phyloP scores from a whole-genome alignment of 148 eudicot genomes.

The Vaccinium corymbosum region DNA sequence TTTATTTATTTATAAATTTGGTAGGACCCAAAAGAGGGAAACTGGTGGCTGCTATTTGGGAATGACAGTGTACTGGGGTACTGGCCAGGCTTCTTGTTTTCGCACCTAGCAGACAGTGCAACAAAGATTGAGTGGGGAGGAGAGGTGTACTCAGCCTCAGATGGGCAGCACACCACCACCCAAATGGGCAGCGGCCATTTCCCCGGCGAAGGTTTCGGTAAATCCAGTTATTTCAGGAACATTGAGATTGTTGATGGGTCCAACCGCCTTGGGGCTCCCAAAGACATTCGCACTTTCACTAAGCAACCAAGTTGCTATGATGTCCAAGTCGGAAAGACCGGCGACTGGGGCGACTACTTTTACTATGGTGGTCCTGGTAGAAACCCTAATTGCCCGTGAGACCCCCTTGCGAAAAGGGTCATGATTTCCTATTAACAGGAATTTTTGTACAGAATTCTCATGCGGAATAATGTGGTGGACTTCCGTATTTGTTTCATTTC shows the following conservation, averaged over 20 bases:
- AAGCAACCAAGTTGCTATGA: constrained; percentile 77
- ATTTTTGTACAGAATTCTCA: neutral
- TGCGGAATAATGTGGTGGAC: neutral
- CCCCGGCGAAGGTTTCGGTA: constrained; percentile 84
- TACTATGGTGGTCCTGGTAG: constrained; percentile 93
- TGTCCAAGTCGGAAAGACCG: constrained; percentile 61
- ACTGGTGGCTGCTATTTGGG: constrained; percentile 97
- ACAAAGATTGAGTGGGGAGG: constrained; percentile 95
- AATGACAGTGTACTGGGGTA: constrained; percentile 65
- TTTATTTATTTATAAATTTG: neutral
- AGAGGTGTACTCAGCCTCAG: constrained; percentile 79
- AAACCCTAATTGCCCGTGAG: constrained; percentile 67
- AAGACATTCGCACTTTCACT: constrained; percentile 65
- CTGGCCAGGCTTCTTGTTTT: constrained; percentile 83
- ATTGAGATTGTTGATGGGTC: constrained; percentile 75
- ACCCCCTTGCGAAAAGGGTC: neutral
- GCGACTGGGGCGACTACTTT: constrained; percentile 73
- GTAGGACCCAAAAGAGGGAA: constrained; percentile 84
- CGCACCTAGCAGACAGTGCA: constrained; percentile 75
- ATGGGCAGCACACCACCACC: constrained; percentile 85
- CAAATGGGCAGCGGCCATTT: constrained; percentile 97
- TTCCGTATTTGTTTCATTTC: neutral
- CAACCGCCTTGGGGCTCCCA: constrained; percentile 69
- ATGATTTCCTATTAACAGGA: neutral
- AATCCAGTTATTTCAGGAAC: constrained; percentile 77